Evolutionary conservation across 148 eudicot species (phyloP), one percentile per base, ranked within the genome.

Genomic region (Rhododendron griersonianum): DNA sequence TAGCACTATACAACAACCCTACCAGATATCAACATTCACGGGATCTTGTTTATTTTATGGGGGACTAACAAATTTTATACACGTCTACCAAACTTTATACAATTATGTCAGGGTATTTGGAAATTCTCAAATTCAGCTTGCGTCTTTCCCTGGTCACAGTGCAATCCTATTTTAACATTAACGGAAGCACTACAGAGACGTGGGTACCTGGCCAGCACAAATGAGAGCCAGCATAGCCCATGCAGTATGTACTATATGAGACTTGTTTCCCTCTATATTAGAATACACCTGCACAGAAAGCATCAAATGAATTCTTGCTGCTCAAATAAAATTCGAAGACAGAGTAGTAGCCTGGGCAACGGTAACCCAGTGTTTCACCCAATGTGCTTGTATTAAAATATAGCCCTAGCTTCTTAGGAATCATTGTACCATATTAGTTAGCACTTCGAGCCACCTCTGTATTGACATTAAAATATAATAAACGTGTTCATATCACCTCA

Each of bases 221-320:
- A 94, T 92, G 51, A 94, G 94, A 84, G 92, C 23, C 84, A 94
- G 86, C 91, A 94, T 83, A n/a, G 95, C 94, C 96, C 96, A 94
- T 71, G 93, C 93, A 50, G 96, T 93, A 83, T 93, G 92, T 84
- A 92, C 95, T 50, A 91, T 71, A 89, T 94, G 96, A 86, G 89
- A 86, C 84, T 82, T 87, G 85, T 93, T 83, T n/a, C 92, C 94
- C 83, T 89, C 91, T 16, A 94, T 86, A 90, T 93, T 91, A 85
- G 96, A 81, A 82, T 93, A 94, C 59, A 92, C 93, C 95, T 94
- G 92, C 65, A 88, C 0, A 41, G 53, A n/a, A 75, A 85, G 74
- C 71, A 78, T 35, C 51, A 65, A 39, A 83, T 44, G 21, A 83
- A 39, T 28, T 83, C 1, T 21, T 63, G 84, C 30, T 37, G 33